phyloP scores from a whole-genome alignment of 169 alveolate genomes.

The Cryptosporidium sp. region DNA sequence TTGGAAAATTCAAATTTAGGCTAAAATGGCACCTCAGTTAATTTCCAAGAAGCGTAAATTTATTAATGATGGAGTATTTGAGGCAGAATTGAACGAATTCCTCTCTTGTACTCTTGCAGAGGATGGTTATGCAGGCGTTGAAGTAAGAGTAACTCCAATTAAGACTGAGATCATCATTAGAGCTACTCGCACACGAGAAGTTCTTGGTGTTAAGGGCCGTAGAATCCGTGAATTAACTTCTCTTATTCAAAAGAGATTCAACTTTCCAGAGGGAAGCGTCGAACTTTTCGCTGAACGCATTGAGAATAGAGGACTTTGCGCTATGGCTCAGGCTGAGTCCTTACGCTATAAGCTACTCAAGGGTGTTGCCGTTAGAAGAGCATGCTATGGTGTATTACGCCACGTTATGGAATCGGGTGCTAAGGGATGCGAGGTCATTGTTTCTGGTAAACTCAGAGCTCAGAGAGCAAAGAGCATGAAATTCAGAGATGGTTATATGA shows the following conservation, averaged over 20 bases:
- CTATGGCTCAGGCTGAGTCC: conserved; percentile 99
- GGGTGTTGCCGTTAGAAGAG: conserved; percentile 99
- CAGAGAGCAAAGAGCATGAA: conserved; percentile 99
- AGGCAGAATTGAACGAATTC: conserved; percentile 99
- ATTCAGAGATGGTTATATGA: conserved; percentile 97
- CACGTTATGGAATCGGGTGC: conserved; percentile 98
- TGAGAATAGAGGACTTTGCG: conserved; percentile 96
- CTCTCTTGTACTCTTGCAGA: conserved; percentile 96
- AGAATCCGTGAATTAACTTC: conserved; percentile 97
- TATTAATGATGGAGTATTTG: conserved; percentile 99
- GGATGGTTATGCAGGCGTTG: conserved; percentile 99
- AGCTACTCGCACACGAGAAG: conserved; percentile 98
- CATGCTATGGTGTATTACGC: conserved; percentile 97
- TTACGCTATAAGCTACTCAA: conserved; percentile 96
- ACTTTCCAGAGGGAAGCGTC: conserved; percentile 95
- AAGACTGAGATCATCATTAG: conserved; percentile 96
- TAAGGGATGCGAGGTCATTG: conserved; percentile 98
- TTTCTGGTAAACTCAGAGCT: conserved; percentile 99
- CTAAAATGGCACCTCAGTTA: conserved; percentile 71
- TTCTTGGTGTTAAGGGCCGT: conserved; percentile 97
- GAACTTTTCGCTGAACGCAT: conserved; percentile 96
- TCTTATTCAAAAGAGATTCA: conserved; percentile 98
- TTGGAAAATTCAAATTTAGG: conserved; percentile 26
- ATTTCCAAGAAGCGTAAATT: conserved; percentile 94
- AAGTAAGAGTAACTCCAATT: conserved; percentile 94